A percentile compares a stretch with the other conserved stretches of the same genome.
Conservation (phyloP, 73 alveolate genomes). For the Tetrahymena borealis region DNA sequence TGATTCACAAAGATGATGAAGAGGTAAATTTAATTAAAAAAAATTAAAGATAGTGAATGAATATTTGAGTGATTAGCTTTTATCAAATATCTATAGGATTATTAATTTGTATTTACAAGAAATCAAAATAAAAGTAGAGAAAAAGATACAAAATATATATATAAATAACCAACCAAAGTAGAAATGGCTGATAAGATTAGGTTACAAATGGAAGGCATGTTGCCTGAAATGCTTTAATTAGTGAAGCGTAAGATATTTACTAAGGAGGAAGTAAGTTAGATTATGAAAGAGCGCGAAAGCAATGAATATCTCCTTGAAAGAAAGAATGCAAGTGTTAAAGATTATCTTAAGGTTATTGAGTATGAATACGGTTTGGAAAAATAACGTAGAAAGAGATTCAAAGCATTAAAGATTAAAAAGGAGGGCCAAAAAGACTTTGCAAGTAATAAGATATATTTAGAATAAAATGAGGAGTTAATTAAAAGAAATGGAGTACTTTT, state of each 20-base stretch:
- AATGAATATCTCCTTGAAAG: slow-evolving; percentile 26
- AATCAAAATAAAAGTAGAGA: background rate
- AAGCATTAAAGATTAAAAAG: slow-evolving; percentile 26
- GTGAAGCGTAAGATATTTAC: slow-evolving; percentile 22
- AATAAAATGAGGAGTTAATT: too few species aligned
- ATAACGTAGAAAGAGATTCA: slow-evolving; percentile 17
- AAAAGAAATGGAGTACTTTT: background rate
- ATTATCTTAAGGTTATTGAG: slow-evolving; percentile 25
- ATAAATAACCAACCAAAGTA: background rate
- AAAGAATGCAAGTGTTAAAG: slow-evolving; percentile 15
- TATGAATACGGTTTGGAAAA: slow-evolving; percentile 41
- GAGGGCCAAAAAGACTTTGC: slow-evolving; percentile 18
- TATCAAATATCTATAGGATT: background rate
- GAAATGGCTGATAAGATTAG: slow-evolving; percentile 46
- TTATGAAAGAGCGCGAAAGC: slow-evolving; percentile 20
- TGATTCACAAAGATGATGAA: background rate
- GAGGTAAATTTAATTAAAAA: background rate
- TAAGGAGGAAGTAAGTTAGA: slow-evolving; percentile 17
- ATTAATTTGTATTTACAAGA: background rate
- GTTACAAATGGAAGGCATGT: slow-evolving; percentile 14
- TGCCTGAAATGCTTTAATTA: slow-evolving; percentile 30
- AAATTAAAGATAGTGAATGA: background rate
- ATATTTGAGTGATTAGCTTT: background rate
- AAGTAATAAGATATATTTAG: background rate
- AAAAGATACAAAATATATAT: background rate